Percentiles rank a stretch among this genome's conserved stretches.
These are phyloP conservation scores for Saturnispora dispora DNA, from an alignment of 805 yeast species.

Conservation along the genomic window DNA sequence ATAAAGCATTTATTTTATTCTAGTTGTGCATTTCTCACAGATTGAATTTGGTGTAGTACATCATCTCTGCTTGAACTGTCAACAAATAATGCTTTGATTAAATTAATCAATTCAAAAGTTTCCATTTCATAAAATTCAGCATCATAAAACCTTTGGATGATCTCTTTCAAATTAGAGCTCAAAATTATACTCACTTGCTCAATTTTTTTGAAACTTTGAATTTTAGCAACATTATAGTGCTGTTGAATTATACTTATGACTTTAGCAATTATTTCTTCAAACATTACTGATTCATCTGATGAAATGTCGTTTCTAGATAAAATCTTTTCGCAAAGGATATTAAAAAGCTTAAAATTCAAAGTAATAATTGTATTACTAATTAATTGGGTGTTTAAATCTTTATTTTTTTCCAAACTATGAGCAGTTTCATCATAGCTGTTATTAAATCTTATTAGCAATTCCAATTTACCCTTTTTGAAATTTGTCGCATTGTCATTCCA, in stretches of 20 bases:
- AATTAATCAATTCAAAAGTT: conserved; percentile 36
- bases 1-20: conserved; percentile 1
- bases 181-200: conserved; percentile 22
- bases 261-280: conserved; percentile 13
- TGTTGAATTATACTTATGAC: not conserved
- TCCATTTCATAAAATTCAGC: conserved; percentile 42
- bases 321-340: conserved; percentile 15
- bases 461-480: conserved; percentile 7
- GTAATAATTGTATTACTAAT: conserved; percentile 15
- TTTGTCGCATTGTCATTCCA: conserved; percentile 9
- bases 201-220: conserved; percentile 23
- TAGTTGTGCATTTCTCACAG: conserved; percentile 27
- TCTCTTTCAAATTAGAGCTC: conserved; percentile 33
- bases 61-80: conserved; percentile 37
- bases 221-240: conserved; percentile 9
- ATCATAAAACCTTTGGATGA: conserved; percentile 41
- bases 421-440: not conserved
- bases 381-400: conserved; percentile 18
- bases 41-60: conserved; percentile 38
- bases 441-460: conserved; percentile 12
- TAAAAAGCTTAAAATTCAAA: conserved; percentile 13
- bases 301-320: conserved; percentile 22
- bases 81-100: conserved; percentile 37
- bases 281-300: conserved; percentile 25
- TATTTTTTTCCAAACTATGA: not conserved